These are phyloP conservation scores for Talaromyces thailandensis DNA, from an alignment of 495 filamentous ascomycete genomes.

Conservation along the genomic window DNA sequence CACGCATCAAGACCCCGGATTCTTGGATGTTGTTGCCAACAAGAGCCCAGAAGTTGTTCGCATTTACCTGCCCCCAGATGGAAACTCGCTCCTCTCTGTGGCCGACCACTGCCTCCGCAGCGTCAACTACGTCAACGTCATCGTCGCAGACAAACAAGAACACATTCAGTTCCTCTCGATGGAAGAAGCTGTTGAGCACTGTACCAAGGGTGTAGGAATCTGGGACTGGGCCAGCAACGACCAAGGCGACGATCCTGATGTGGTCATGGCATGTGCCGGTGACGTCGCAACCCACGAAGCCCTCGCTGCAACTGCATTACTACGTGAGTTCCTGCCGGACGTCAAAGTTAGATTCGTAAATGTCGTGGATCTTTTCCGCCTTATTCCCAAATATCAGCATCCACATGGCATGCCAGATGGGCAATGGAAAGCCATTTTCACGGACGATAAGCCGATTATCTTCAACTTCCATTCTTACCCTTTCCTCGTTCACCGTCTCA, in stretches of 20 bases:
- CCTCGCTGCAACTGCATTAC: conserved; percentile 55
- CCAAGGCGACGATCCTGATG: conserved; percentile 50
- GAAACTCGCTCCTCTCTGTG: conserved; percentile 59
- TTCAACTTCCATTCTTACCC: conserved; percentile 79
- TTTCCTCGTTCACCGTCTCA: conserved; percentile 63
- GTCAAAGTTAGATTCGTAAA: conserved; percentile 69
- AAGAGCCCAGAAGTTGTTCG: conserved; percentile 67
- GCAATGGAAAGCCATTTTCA: conserved; percentile 59
- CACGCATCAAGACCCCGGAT: conserved; percentile 70
- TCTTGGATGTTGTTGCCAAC: conserved; percentile 66
- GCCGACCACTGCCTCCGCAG: conserved; percentile 62
- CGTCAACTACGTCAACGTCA: conserved; percentile 66
- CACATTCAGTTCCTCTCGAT: conserved; percentile 64
- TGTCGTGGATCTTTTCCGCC: conserved; percentile 66
- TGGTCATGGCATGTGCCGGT: conserved; percentile 63
- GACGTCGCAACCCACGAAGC: conserved; percentile 64
- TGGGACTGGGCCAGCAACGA: conserved; percentile 54
- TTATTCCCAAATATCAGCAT: conserved; percentile 54
- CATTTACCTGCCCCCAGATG: conserved; percentile 69
- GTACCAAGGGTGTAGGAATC: conserved; percentile 57
- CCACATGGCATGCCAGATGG: conserved; percentile 55
- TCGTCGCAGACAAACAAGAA: conserved; percentile 68
- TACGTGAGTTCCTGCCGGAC: conserved; percentile 53
- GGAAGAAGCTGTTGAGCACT: conserved; percentile 58
- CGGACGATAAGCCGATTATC: conserved; percentile 55